Conservation (phyloP, 164 flowering plant species). For the Vitis rupestris region DNA sequence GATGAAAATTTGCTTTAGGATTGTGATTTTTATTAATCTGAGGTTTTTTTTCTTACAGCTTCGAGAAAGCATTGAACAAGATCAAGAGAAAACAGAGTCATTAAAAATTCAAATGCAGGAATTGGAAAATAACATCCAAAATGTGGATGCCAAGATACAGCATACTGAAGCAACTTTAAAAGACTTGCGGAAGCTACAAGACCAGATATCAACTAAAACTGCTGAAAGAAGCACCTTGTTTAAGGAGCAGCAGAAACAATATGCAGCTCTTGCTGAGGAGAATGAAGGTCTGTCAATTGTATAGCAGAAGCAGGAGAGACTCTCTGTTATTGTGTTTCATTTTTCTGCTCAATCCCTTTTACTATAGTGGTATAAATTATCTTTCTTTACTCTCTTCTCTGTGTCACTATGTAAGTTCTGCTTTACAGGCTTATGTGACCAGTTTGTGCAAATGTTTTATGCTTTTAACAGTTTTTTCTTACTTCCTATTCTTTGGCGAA, state of each 20-base stretch:
- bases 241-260: conserved; percentile 63
- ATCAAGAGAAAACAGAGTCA: conserved; percentile 68
- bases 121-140: conserved; percentile 54
- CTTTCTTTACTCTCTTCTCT: not conserved
- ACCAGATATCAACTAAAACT: conserved; percentile 62
- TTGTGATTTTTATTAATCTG: not conserved
- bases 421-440: not conserved
- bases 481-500: not conserved
- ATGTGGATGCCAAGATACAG: conserved; percentile 61
- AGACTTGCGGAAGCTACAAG: conserved; percentile 61
- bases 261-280: conserved; percentile 74
- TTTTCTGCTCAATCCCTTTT: not conserved
- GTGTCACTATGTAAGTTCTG: not conserved
- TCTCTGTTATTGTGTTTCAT: not conserved
- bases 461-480: not conserved
- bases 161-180: conserved; percentile 55
- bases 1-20: not conserved
- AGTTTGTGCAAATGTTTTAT: not conserved
- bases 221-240: conserved; percentile 66
- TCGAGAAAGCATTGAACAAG: conserved; percentile 75
- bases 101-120: conserved; percentile 68
- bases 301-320: not conserved
- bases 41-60: conserved; percentile 25
- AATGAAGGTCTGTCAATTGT: conserved; percentile 63
- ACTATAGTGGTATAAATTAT: not conserved